Evolutionary conservation across 768 basidiomycete species (phyloP).

Genomic region (Exidia glandulosa): DNA sequence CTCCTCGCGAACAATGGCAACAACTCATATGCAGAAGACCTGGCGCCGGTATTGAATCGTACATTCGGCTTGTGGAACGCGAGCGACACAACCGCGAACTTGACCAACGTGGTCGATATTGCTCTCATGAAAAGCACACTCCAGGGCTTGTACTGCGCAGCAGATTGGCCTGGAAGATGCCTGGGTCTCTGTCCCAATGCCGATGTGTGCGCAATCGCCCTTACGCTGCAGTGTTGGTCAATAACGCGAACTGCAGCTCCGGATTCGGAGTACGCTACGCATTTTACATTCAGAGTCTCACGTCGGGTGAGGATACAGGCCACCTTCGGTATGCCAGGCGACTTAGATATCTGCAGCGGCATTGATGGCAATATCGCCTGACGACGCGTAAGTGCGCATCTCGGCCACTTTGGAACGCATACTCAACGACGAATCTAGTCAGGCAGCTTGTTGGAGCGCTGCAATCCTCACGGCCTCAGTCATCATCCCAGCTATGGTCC

Average conservation of each 20-base stretch:
- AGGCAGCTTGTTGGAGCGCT: conserved; percentile 3
- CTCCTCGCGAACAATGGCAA: too few relatives aligned
- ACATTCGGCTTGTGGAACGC: too few relatives aligned
- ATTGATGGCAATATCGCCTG: not conserved
- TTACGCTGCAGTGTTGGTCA: not conserved
- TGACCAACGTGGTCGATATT: not conserved
- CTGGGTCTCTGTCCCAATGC: not conserved
- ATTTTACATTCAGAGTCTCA: not conserved
- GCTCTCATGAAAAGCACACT: not conserved
- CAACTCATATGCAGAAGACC: too few relatives aligned
- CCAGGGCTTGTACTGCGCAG: not conserved
- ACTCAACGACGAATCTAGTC: not conserved
- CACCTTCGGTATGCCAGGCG: not conserved
- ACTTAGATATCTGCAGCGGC: not conserved
- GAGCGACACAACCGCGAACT: too few relatives aligned
- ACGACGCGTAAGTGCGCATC: not conserved
- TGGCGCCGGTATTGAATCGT: too few relatives aligned
- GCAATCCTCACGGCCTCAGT: conserved; percentile 3
- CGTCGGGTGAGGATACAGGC: not conserved
- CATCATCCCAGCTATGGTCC: conserved; percentile 5
- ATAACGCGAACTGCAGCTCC: not conserved
- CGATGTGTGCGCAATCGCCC: not conserved
- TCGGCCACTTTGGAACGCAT: not conserved
- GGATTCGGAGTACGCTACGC: not conserved
- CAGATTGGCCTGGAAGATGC: not conserved